Base-by-base conservation (phyloP, 768 basidiomycete species). In the Hirschioporus abietinus region DNA sequence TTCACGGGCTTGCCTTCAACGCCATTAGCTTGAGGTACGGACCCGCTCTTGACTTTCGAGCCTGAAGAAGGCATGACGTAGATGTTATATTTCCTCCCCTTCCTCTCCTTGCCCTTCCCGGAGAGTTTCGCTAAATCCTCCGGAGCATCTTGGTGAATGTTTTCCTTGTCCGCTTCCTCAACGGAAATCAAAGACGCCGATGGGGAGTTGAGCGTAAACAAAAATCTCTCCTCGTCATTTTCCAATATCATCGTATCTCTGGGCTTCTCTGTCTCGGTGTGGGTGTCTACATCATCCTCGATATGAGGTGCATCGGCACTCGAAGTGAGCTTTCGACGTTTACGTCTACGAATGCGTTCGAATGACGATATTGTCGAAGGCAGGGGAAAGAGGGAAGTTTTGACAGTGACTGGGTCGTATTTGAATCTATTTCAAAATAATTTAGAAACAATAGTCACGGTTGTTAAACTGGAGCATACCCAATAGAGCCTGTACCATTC, bases 321-420 rank as follows among this genome's bases (percentile, higher is more conserved):
- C 0, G 36, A 63, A 57, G 64, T n/a, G 1, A 70, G 34, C 70
- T 74, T 76, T 64, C 75, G 74, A 26, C 76, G 76, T 64, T 76
- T 76, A 12, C 66, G n/a, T 7, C 70, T 69, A 1, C 69, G 70
- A 3, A 69, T 73, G 18, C 7, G 35, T 6, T 61, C 30, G 18
- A 15, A 61, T 20, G 66, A 60, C n/a, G 71, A 68, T 7, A 35
- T 72, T 42, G 58, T 68, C 23, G 68, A 66, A 25, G 69, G 67
- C 34, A 73, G 69, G 23, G 85, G 82, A 73, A 86, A 86, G 17
- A 87, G 75, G 0, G 80, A 74, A 30, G 76, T 74, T 30, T 77
- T 76, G 7, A 87, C 74, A 2, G 81, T 72, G 5, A 71, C 71
- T 0, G 84, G 80, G 8, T 82, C 76, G 67, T 86, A 88, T 74